These are phyloP conservation scores for Geranomyces michiganensis DNA, from an alignment of 192 early-diverging fungal species.

Conservation along the genomic window DNA sequence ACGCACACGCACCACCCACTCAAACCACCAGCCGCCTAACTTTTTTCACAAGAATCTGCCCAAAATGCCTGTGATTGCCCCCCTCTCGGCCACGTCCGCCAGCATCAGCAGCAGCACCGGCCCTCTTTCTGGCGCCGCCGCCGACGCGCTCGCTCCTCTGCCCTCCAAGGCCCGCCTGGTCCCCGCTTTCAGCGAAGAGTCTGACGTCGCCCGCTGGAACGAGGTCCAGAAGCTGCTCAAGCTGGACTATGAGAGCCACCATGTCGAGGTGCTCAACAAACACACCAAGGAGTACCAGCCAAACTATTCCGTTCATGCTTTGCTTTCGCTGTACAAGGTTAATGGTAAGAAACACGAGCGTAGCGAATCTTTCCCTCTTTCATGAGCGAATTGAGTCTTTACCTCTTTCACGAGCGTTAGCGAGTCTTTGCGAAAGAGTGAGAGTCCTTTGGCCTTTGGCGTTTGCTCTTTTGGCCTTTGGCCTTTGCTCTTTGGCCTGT, in stretches of 20 bases:
- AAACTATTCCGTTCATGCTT: conserved; percentile 11
- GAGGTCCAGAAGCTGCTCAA: conserved; percentile 19
- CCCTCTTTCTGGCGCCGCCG: background rate
- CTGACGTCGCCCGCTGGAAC: conserved; percentile 24
- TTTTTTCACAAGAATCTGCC: background rate
- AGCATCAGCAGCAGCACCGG: too few relatives aligned
- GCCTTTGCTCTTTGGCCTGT: too few relatives aligned
- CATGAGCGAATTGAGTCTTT: too few relatives aligned
- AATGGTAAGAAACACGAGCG: background rate
- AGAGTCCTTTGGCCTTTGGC: too few relatives aligned
- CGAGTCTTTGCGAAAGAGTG: too few relatives aligned
- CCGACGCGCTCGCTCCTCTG: conserved; percentile 3
- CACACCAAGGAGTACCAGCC: conserved; percentile 27
- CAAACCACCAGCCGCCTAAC: background rate
- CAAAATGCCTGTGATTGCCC: conserved; percentile 30
- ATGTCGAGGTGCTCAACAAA: conserved; percentile 21
- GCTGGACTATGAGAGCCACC: conserved; percentile 9
- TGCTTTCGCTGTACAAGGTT: conserved; percentile 18
- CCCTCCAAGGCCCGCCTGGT: conserved; percentile 19
- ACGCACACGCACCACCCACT: too few relatives aligned
- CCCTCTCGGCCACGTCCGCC: conserved; percentile 10
- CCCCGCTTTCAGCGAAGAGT: conserved; percentile 24
- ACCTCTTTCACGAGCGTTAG: too few relatives aligned
- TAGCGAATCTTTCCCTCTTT: background rate
- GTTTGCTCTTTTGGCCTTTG: too few relatives aligned